Base-by-base conservation (phyloP, 163 green algal genomes). In the Scenedesmus sp. region DNA sequence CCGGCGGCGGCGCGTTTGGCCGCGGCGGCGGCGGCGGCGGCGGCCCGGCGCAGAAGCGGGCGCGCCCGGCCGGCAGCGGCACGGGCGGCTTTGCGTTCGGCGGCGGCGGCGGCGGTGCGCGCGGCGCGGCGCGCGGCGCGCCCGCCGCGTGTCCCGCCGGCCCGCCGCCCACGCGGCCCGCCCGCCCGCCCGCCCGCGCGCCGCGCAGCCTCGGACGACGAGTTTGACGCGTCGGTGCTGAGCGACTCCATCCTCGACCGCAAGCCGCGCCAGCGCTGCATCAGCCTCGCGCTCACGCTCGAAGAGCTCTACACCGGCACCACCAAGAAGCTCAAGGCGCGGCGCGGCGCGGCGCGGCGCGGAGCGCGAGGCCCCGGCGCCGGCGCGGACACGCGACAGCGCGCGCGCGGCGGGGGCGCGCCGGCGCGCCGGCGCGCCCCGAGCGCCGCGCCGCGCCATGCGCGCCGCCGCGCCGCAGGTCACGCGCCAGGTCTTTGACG, bases 301-400 rank as follows among this genome's bases (percentile, higher is more conserved):
- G 89, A 96, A 51, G 92, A 97, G 63, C 88, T 97, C 20, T 93
- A 91, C 84, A 89, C 20, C 15, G 93, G 93, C 39, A 77, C 51
- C 24, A 92, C 80, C 22, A 95, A 94, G 83, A 89, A 87, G 71
- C 86, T 91, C 78, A 89, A 90, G 78, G 88, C 97, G 57, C 89
- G 83, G 10, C 81, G 90, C 20, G 48, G n/a, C n/a, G n/a, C n/a
- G n/a, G n/a, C n/a, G n/a, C n/a, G n/a, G n/a, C n/a, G n/a, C n/a
- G n/a, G n/a, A 20, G 48, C 22, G 48, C 22, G 18, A 57, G 20
- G 48, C 48, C n/a, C n/a, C n/a, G n/a, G n/a, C n/a, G n/a, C n/a
- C n/a, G n/a, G n/a, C n/a, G 14, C 81, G 64, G 18, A 83, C 94
- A 11, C 63, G 77, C 11, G 89, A 93, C 39, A 47, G 6, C 39